Percentiles rank a stretch among this genome's conserved stretches.
Conservation (phyloP, 345 rosid species). For the Pistacia atlantica region DNA sequence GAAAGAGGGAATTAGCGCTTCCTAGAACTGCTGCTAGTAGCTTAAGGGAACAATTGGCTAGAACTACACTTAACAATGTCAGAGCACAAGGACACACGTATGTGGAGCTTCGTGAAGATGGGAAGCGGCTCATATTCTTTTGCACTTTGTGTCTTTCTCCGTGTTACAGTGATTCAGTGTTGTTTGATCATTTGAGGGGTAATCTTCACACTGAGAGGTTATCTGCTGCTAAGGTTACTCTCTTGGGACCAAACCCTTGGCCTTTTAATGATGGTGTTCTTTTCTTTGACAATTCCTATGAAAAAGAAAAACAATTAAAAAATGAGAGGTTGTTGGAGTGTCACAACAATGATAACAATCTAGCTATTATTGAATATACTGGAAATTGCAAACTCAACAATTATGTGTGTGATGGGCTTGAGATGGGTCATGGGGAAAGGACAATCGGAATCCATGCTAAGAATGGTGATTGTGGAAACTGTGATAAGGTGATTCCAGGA, state of each 20-base stretch:
- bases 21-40: conserved; percentile 44
- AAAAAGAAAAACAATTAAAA: conserved; percentile 33
- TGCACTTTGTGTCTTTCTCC: conserved; percentile 88
- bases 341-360: conserved; percentile 33
- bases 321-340: conserved; percentile 32
- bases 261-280: conserved; percentile 87
- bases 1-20: conserved; percentile 55
- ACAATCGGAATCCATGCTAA: conserved; percentile 21
- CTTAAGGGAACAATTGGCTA: conserved; percentile 69
- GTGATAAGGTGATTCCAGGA: conserved; percentile 47
- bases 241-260: conserved; percentile 77
- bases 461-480: conserved; percentile 25
- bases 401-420: conserved; percentile 23
- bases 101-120: conserved; percentile 81
- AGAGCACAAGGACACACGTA: conserved; percentile 76
- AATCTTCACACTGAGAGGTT: conserved; percentile 73
- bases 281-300: conserved; percentile 62
- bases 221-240: conserved; percentile 69
- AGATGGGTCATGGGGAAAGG: conserved; percentile 14
- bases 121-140: conserved; percentile 74
- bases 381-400: conserved; percentile 19
- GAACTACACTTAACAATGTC: conserved; percentile 60
- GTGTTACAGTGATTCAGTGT: conserved; percentile 70
- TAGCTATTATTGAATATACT: conserved; percentile 59
- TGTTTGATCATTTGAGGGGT: conserved; percentile 82